phyloP scores from a whole-genome alignment of 345 rosid species.

The Conringia planisiliqua region DNA sequence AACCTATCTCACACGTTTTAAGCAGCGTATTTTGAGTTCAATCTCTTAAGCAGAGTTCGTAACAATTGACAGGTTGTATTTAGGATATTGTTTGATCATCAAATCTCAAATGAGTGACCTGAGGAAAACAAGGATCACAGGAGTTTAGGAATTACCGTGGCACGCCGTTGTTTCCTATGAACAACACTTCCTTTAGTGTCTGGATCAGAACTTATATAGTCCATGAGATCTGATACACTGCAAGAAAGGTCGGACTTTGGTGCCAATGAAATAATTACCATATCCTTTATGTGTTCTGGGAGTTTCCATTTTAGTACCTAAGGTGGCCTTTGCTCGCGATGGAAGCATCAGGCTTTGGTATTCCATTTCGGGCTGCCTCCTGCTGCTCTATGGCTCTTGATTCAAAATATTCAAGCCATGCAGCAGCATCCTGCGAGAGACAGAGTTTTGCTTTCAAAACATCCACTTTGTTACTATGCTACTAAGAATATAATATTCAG shows the following conservation, averaged over 20 bases:
- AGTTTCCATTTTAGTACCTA: constrained; percentile 55
- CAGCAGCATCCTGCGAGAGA: constrained; percentile 77
- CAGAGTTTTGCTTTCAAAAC: neutral
- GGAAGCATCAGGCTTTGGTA: constrained; percentile 90
- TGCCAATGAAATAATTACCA: constrained; percentile 33
- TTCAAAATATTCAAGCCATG: constrained; percentile 97
- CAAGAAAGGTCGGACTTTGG: constrained; percentile 35
- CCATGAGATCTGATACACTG: constrained; percentile 96
- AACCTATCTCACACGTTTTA: constrained; percentile 14
- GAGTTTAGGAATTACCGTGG: constrained; percentile 53
- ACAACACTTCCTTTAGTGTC: constrained; percentile 79
- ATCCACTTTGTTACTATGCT: neutral
- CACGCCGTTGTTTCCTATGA: constrained; percentile 77
- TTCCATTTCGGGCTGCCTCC: constrained; percentile 84
- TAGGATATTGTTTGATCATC: neutral
- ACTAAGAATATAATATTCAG: neutral
- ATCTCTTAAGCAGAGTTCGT: constrained; percentile 46
- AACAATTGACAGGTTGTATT: neutral
- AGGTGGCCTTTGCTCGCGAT: constrained; percentile 97
- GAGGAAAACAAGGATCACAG: constrained; percentile 1
- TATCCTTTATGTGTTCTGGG: constrained; percentile 28
- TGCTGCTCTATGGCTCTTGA: constrained; percentile 91
- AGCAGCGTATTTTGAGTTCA: constrained; percentile 11
- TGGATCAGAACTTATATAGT: constrained; percentile 85
- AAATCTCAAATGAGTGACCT: constrained; percentile 10